Percentiles rank a stretch among this genome's conserved stretches.
These are phyloP conservation scores for Talaromyces funiculosus DNA, from an alignment of 2,329 filamentous ascomycete species.

Conservation along the genomic window DNA sequence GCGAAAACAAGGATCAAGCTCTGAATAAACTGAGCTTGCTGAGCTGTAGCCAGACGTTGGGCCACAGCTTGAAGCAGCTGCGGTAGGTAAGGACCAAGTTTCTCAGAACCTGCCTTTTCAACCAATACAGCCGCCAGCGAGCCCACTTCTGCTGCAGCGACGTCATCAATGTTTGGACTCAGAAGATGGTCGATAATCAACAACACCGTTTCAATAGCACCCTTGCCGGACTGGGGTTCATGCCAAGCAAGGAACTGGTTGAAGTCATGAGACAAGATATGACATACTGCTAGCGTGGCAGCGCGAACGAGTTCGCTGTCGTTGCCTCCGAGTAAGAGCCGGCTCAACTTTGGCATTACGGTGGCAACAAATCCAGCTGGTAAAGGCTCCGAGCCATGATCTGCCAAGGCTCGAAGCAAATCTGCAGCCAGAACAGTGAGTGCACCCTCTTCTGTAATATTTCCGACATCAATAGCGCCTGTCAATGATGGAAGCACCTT, in stretches of 20 bases:
- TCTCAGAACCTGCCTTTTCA: slow-evolving; percentile 87
- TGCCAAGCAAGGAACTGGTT: slow-evolving; percentile 84
- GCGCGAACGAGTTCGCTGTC: slow-evolving; percentile 86
- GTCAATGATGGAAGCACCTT: slow-evolving; percentile 85
- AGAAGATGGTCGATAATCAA: slow-evolving; percentile 89
- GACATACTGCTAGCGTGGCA: slow-evolving; percentile 78
- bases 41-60: slow-evolving; percentile 71
- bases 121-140: slow-evolving; percentile 90
- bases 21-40: slow-evolving; percentile 86
- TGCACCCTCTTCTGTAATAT: slow-evolving; percentile 70
- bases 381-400: slow-evolving; percentile 77
- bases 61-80: slow-evolving; percentile 88
- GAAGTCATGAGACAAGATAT: slow-evolving; percentile 83
- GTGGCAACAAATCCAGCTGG: slow-evolving; percentile 80
- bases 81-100: slow-evolving; percentile 81
- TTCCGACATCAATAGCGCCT: slow-evolving; percentile 82
- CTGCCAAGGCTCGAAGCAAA: slow-evolving; percentile 70
- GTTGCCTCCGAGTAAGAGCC: slow-evolving; percentile 72
- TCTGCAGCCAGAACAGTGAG: slow-evolving; percentile 83
- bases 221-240: slow-evolving; percentile 68
- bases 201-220: slow-evolving; percentile 80
- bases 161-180: slow-evolving; percentile 77
- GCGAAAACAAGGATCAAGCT: slow-evolving; percentile 94
- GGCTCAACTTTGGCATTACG: slow-evolving; percentile 79
- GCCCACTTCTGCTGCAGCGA: slow-evolving; percentile 91